These are phyloP conservation scores for Colletotrichum liaoningense DNA, from an alignment of 2,329 filamentous ascomycete species.

Conservation along the genomic window DNA sequence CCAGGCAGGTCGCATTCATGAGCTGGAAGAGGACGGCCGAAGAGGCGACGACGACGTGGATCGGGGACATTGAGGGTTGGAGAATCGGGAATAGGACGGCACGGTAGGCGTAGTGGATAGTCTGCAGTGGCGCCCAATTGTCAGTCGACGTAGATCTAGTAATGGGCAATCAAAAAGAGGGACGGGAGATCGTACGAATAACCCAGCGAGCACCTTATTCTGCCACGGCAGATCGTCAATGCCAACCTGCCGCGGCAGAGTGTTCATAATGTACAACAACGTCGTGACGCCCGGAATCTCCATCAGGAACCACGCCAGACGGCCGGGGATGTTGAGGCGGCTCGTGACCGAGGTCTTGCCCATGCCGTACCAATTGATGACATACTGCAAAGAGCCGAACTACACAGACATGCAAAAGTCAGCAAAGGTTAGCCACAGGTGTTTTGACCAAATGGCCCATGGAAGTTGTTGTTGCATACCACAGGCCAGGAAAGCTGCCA, in stretches of 20 bases:
- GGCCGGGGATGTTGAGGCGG: constrained; percentile 87
- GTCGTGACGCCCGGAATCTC: constrained; percentile 83
- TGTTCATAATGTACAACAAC: constrained; percentile 82
- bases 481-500: constrained; percentile 66
- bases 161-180: not conserved
- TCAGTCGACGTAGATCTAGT: not conserved
- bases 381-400: constrained; percentile 81
- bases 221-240: constrained; percentile 76
- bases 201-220: constrained; percentile 79
- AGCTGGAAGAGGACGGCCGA: constrained; percentile 80
- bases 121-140: constrained; percentile 50
- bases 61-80: constrained; percentile 92
- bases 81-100: constrained; percentile 85
- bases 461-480: constrained; percentile 48
- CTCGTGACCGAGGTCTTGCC: constrained; percentile 88
- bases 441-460: not conserved
- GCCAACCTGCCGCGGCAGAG: constrained; percentile 69
- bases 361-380: constrained; percentile 85
- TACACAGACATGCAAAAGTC: constrained; percentile 48
- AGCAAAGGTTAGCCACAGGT: not conserved
- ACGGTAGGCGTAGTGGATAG: constrained; percentile 91
- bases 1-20: constrained; percentile 81
- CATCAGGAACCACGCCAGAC: constrained; percentile 89
- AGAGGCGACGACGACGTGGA: constrained; percentile 76
- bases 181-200: constrained; percentile 63